Conservation (phyloP, 306 rosid species). For the Macrotyloma uniflorum region DNA sequence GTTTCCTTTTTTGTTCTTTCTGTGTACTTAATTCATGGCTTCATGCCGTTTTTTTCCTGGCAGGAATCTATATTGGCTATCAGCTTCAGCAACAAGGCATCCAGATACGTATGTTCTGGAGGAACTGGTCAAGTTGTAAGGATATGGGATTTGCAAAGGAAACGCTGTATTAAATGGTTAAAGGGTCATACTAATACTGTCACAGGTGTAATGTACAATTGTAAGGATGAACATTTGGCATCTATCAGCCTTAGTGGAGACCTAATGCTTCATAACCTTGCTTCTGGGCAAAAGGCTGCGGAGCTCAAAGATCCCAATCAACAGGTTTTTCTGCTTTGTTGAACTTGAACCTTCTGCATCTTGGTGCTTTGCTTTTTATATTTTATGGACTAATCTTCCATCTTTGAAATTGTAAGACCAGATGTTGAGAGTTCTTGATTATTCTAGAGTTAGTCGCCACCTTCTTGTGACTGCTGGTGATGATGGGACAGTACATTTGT, state of each 20-base stretch:
- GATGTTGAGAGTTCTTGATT: slow-evolving; percentile 98
- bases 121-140: slow-evolving; percentile 96
- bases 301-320: slow-evolving; percentile 94
- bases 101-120: slow-evolving; percentile 92
- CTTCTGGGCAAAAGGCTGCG: slow-evolving; percentile 92
- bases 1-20: background rate
- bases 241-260: slow-evolving; percentile 94
- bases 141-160: slow-evolving; percentile 98
- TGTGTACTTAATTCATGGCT: slow-evolving; percentile 4
- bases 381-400: slow-evolving; percentile 52
- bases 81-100: slow-evolving; percentile 96
- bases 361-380: slow-evolving; percentile 37
- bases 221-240: slow-evolving; percentile 97
- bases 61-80: slow-evolving; percentile 87
- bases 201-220: slow-evolving; percentile 90
- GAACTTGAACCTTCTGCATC: slow-evolving; percentile 37
- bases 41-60: background rate
- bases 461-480: slow-evolving; percentile 97
- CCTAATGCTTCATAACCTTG: slow-evolving; percentile 95
- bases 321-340: slow-evolving; percentile 70
- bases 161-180: slow-evolving; percentile 93
- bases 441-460: slow-evolving; percentile 92
- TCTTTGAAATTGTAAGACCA: slow-evolving; percentile 85
- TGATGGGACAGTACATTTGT: slow-evolving; percentile 91
- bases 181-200: slow-evolving; percentile 85